Evolutionary conservation across 2,329 filamentous ascomycete species (phyloP).

Genomic region (Microdochium nivale): DNA sequence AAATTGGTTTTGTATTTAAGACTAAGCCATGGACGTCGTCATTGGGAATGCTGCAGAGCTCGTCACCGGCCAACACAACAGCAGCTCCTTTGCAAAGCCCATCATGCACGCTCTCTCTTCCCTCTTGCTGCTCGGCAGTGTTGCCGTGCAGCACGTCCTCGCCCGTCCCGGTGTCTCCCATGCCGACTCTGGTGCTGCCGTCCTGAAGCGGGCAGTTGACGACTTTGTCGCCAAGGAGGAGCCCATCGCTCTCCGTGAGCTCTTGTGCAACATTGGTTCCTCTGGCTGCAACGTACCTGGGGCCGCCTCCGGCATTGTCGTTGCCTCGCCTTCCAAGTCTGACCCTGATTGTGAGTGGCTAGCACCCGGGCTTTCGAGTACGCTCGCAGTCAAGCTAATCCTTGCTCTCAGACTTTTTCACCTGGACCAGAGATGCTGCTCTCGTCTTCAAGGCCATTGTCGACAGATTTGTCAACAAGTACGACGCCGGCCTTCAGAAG

Average conservation of each 20-base stretch:
- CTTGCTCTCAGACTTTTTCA: slow-evolving; percentile 57
- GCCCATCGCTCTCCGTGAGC: slow-evolving; percentile 38
- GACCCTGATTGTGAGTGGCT: slow-evolving; percentile 45
- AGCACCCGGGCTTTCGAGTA: neutral
- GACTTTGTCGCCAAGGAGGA: slow-evolving; percentile 43
- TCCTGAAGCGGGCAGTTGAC: slow-evolving; percentile 40
- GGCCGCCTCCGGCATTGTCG: slow-evolving; percentile 40
- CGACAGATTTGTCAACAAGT: slow-evolving; percentile 53
- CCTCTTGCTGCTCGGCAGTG: slow-evolving; percentile 39
- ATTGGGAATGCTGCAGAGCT: slow-evolving; percentile 1
- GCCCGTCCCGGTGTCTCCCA: slow-evolving; percentile 30
- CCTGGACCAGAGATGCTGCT: slow-evolving; percentile 69
- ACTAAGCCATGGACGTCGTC: neutral
- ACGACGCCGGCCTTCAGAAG: slow-evolving; percentile 47
- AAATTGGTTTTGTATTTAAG: neutral
- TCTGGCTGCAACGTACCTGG: slow-evolving; percentile 39
- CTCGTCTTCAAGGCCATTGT: slow-evolving; percentile 61
- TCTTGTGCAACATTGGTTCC: slow-evolving; percentile 53
- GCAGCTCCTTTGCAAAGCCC: slow-evolving; percentile 5
- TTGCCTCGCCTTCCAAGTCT: slow-evolving; percentile 45
- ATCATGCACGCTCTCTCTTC: slow-evolving; percentile 41
- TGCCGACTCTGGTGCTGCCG: slow-evolving; percentile 20
- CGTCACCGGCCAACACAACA: slow-evolving; percentile 2
- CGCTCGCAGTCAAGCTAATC: slow-evolving; percentile 5
- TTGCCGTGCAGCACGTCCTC: slow-evolving; percentile 41